Base-by-base conservation (phyloP, 805 yeast species). In the Yarrowia alimentaria region DNA sequence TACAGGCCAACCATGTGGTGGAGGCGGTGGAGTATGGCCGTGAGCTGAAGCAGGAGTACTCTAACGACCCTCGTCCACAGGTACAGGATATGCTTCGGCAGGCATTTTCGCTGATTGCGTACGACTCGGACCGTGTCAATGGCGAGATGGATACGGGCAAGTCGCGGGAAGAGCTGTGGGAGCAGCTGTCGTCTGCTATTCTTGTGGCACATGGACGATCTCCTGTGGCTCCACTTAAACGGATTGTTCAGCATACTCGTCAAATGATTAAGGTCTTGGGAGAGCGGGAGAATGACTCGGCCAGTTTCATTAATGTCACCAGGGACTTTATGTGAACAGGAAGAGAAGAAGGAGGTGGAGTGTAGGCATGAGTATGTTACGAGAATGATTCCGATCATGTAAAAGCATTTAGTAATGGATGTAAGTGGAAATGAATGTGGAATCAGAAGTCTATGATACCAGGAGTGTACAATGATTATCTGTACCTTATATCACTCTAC, bases 101-200 rank as follows among this genome's bases (percentile, higher is more conserved):
- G 33, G 67, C 79, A 0, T 76, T 78, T 6, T 67, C 78, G 3
- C 61, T 81, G 21, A 60, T 80, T 37, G 80, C 83, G 3, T 80
- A 73, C 55, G 66, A 66, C 20, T 60, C 58, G 9, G 63, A 64
- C 8, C 74, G 74, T 45, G 61, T 71, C 13, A 22, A 21, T 16
- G 30, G 16, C 25, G 37, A 30, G 28, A 33, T 24, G 5, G 50
- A 43, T 22, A 30, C 35, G 10, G 37, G 20, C 28, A 31, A 30
- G 29, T 30, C 35, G 3, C 50, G 50, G 1, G 56, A 58, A 1
- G 69, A 69, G 42, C 55, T 73, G 20, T 66, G 72, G 32, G 77
- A 76, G 54, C 68, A 65, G 29, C 56, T 77, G 30, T 72, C 72
- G 50, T 63, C 73, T 7, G 69, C 72, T 26, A 70, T 75, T 13